Evolutionary conservation across 1,284 basidiomycete genomes (phyloP).

Genomic region (Naganishia sp.): DNA sequence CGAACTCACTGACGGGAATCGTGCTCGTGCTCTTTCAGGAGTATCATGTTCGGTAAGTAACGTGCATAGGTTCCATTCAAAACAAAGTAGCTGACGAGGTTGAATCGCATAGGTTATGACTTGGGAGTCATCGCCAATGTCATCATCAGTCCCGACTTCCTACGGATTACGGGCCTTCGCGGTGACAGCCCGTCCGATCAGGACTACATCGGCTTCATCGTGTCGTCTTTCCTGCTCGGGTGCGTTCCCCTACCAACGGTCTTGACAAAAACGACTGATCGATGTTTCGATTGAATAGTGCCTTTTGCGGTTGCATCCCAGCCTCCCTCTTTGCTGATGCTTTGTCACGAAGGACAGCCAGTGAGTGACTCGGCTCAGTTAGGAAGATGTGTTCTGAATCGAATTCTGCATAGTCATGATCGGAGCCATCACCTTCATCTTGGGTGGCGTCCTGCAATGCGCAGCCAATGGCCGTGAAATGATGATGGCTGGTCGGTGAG

Average conservation of each 20-base stretch:
- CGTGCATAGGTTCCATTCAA: no score
- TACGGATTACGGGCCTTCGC: slow-evolving; percentile 41
- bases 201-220: slow-evolving; percentile 54
- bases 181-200: slow-evolving; percentile 12
- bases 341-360: slow-evolving; percentile 49
- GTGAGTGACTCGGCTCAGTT: slow-evolving; percentile 33
- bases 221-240: slow-evolving; percentile 52
- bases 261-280: neutral
- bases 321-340: slow-evolving; percentile 48
- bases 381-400: neutral
- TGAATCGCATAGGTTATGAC: slow-evolving; percentile 41
- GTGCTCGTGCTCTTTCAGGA: neutral
- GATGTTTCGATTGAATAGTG: slow-evolving; percentile 32
- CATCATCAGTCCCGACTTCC: slow-evolving; percentile 54
- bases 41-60: slow-evolving; percentile 15
- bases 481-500: slow-evolving; percentile 60
- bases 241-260: slow-evolving; percentile 16
- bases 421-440: slow-evolving; percentile 52
- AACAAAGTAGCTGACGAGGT: neutral
- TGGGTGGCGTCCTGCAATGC: slow-evolving; percentile 59
- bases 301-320: slow-evolving; percentile 50
- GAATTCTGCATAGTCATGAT: neutral
- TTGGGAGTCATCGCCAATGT: slow-evolving; percentile 56
- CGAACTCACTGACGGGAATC: neutral
- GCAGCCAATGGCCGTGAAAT: slow-evolving; percentile 59